Evolutionary conservation across 768 basidiomycete species (phyloP), one percentile per base, ranked within the genome.

Genomic region (Mycena pura): DNA sequence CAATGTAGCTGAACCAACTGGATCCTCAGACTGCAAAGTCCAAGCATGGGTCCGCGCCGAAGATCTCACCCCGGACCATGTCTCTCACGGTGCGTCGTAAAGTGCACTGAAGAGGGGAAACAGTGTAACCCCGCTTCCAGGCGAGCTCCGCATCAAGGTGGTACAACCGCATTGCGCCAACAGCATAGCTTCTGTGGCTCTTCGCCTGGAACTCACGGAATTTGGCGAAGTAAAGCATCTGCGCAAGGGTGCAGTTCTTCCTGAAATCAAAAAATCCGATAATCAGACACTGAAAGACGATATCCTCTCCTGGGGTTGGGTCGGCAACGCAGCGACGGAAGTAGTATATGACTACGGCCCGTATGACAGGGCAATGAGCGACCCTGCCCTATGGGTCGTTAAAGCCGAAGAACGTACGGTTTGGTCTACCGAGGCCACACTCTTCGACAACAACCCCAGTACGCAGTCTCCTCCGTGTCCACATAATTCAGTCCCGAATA

Each of bases 111-210:
- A n/a, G n/a, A n/a, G n/a, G n/a, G n/a, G n/a, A n/a, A n/a, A n/a
- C n/a, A n/a, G n/a, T n/a, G n/a, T n/a, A n/a, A n/a, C n/a, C n/a
- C n/a, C n/a, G n/a, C n/a, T n/a, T 34, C n/a, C 19, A 62, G 61
- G 61, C 2, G 61, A 62, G 17, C 39, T 62, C 31, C 54, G 61
- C 19, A 46, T 62, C 61, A 62, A 57, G 32, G 61, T 57, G 31
- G 2, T 22, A 27, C 38, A 39, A 29, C 15, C 27, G 21, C 22
- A 56, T 9, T 62, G 61, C 40, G 39, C 31, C 15, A 27, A 31
- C 29, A 11, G 25, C 2, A 46, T 62, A 22, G 54, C 40, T 6
- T 56, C 61, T 11, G 61, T 62, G 1, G 5, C 61, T 2, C 54
- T 62, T 24, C 61, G 61, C 13, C 54, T 62, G 6, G 15, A 57